These are phyloP conservation scores for Striga asiatica DNA, from an alignment of 257 asterid genomes.

Conservation along the genomic window DNA sequence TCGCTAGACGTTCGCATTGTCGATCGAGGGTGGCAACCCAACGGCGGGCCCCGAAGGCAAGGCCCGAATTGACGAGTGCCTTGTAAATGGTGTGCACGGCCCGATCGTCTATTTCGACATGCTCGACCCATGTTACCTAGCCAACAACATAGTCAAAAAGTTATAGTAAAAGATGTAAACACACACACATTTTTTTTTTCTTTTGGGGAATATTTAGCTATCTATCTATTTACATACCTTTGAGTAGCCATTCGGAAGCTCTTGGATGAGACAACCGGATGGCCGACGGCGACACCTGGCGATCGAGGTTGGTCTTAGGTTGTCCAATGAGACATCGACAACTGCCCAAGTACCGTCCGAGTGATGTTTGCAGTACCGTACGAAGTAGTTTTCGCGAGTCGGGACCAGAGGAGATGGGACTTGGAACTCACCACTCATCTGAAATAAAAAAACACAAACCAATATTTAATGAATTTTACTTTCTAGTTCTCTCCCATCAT, in stretches of 20 bases:
- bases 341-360: slow-evolving; percentile 70
- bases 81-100: slow-evolving; percentile 53
- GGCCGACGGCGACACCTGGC: slow-evolving; percentile 57
- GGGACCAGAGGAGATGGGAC: slow-evolving; percentile 77
- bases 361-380: slow-evolving; percentile 72
- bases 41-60: slow-evolving; percentile 69
- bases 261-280: slow-evolving; percentile 79
- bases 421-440: slow-evolving; percentile 85
- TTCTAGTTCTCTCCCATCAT: too few relatives aligned
- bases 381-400: slow-evolving; percentile 61
- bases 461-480: too few relatives aligned
- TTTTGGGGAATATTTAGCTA: too few relatives aligned
- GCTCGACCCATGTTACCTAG: slow-evolving; percentile 76
- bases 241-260: slow-evolving; percentile 70
- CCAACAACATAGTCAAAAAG: too few relatives aligned
- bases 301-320: slow-evolving; percentile 38
- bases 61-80: slow-evolving; percentile 48
- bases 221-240: too few relatives aligned
- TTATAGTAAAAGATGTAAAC: too few relatives aligned
- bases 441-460: too few relatives aligned
- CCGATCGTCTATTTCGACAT: slow-evolving; percentile 63
- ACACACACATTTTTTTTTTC: too few relatives aligned
- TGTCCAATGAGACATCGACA: slow-evolving; percentile 71
- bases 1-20: slow-evolving; percentile 66
- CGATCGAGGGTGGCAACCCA: slow-evolving; percentile 72